Evolutionary conservation across 2,329 filamentous ascomycete species (phyloP).

Genomic region (Macrophomina pseudophaseolina): DNA sequence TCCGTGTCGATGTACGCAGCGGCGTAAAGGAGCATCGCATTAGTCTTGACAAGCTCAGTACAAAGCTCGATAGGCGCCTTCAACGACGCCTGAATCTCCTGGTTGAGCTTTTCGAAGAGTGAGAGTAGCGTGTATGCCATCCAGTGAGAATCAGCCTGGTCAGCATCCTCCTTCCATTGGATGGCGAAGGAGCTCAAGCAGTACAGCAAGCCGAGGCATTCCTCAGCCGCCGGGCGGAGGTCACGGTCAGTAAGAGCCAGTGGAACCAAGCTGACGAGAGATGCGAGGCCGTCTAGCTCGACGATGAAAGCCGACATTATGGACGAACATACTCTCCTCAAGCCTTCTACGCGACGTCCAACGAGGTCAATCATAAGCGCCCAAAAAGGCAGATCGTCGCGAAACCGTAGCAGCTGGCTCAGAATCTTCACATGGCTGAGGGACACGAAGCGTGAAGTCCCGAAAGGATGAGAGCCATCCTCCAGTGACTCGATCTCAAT

Average conservation of each 20-base stretch:
- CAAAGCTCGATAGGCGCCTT: constrained; percentile 25
- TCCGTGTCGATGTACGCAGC: constrained; percentile 11
- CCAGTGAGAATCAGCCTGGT: constrained; percentile 6
- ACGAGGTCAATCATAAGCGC: constrained; percentile 9
- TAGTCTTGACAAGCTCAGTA: constrained; percentile 7
- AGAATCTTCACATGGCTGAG: constrained; percentile 13
- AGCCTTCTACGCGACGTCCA: neutral
- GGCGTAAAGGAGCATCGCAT: neutral
- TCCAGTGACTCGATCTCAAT: constrained; percentile 6
- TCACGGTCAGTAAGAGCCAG: constrained; percentile 15
- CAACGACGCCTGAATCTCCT: constrained; percentile 1
- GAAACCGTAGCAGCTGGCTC: neutral
- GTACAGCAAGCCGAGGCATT: neutral
- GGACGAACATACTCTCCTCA: neutral
- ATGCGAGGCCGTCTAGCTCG: neutral
- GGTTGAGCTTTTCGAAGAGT: constrained; percentile 18
- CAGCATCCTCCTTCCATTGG: neutral
- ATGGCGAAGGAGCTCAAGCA: neutral
- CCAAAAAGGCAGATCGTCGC: constrained; percentile 22
- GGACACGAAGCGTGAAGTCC: constrained; percentile 7
- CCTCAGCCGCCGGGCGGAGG: constrained; percentile 9
- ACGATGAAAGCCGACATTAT: constrained; percentile 12
- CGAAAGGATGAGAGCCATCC: neutral
- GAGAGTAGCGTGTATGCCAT: neutral
- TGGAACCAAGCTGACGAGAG: constrained; percentile 6